Base-by-base conservation (phyloP, 768 basidiomycete species). In the Lactarius sanguifluus region DNA sequence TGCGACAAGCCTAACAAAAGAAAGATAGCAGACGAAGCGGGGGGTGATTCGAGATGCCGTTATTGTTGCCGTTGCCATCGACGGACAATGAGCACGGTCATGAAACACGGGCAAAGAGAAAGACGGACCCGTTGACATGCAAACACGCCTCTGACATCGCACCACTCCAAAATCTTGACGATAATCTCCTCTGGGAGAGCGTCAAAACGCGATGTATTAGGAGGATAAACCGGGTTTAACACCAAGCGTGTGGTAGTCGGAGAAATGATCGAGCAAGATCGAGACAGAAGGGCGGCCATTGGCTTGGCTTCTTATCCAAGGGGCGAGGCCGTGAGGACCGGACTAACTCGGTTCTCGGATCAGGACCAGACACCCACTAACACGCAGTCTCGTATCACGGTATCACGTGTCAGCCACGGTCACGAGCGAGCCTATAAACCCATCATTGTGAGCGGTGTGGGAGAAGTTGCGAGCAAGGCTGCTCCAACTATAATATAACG, bases 91-190 rank as follows among this genome's bases (percentile, higher is more conserved):
- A 52, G 50, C 5, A 25, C 50, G 50, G 23, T 52, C 50, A n/a
- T 52, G 50, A 52, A 25, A 52, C 12, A 20, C 30, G 18, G 43
- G 25, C 5, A 38, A 23, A 18, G 15, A 32, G 8, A n/a, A 56
- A 56, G 5, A 64, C 66, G 34, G 13, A 67, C 66, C 58, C 28
- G 62, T 23, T 56, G 66, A 32, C 62, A 67, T 28, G 57, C 34
- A 20, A 64, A 40, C 12, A 67, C 62, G 6, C 25, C 40, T 40
- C 50, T 50, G 2, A 56, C 56, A 32, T 64, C 52, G 40, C 62
- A 67, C 23, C 18, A 55, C 41, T 67, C 62, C 25, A 67, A 56
- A 25, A 56, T 47, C 16, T 59, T 64, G 41, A 67, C 23, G 6
- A 56, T 38, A 5, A 67, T 23, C n/a, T 67, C 66, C 36, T 60